phyloP scores from a whole-genome alignment of 768 basidiomycete species.

The Terana coerulea region DNA sequence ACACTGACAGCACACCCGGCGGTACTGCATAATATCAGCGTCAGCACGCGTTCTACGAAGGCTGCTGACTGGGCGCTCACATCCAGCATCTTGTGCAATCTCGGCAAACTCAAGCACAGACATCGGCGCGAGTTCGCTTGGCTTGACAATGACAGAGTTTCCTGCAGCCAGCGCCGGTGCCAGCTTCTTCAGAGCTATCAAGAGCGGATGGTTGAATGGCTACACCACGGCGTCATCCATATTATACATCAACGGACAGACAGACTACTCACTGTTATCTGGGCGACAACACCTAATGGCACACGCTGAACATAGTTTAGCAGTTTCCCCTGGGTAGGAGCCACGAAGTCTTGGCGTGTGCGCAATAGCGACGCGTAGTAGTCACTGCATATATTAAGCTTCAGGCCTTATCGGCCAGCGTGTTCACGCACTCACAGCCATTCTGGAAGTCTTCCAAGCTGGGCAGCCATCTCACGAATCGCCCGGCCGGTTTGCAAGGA shows the following conservation, averaged over 20 bases:
- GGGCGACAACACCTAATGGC: conserved; percentile 85
- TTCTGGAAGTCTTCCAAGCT: conserved; percentile 74
- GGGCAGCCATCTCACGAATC: conserved; percentile 81
- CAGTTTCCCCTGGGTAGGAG: conserved; percentile 76
- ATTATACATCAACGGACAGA: neutral
- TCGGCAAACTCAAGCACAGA: conserved; percentile 75
- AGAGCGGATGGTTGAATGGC: conserved; percentile 89
- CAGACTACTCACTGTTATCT: conserved; percentile 64
- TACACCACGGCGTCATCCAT: conserved; percentile 28
- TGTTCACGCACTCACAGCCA: conserved; percentile 62
- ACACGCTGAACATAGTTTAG: conserved; percentile 77
- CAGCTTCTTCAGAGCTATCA: conserved; percentile 88
- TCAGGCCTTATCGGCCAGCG: neutral
- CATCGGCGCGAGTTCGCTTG: conserved; percentile 80
- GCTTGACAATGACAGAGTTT: conserved; percentile 80
- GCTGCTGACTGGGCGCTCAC: conserved; percentile 33
- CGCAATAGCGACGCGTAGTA: conserved; percentile 75
- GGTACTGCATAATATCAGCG: conserved; percentile 52
- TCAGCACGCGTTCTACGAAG: neutral
- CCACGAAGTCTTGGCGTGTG: conserved; percentile 64
- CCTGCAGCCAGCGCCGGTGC: conserved; percentile 83
- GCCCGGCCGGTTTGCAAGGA: conserved; percentile 75
- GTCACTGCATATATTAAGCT: conserved; percentile 42
- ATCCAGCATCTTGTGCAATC: conserved; percentile 60
- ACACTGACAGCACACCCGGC: conserved; percentile 62